A percentile compares a stretch with the other conserved stretches of the same genome.
phyloP scores from a whole-genome alignment of 2,329 filamentous ascomycete genomes.

The Lasiodiplodia gonubiensis region DNA sequence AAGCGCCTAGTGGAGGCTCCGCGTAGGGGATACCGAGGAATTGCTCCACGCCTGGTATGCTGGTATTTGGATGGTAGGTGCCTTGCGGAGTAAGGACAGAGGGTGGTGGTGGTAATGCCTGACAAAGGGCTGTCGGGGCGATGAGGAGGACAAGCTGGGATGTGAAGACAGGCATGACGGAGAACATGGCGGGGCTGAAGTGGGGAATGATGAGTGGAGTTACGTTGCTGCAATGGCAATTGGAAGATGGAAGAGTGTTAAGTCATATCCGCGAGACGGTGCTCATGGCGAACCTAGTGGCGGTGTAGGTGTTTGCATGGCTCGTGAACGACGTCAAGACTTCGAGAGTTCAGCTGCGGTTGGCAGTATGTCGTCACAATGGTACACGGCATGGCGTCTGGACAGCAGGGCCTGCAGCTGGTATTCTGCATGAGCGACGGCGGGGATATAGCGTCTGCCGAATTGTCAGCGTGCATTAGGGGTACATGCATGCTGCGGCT shows the following conservation, averaged over 20 bases:
- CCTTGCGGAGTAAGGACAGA: slow-evolving; percentile 5
- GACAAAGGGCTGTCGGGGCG: background rate
- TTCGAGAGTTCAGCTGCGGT: background rate
- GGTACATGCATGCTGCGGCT: background rate
- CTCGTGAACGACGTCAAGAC: background rate
- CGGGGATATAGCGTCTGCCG: background rate
- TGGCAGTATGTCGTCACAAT: background rate
- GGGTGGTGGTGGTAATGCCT: background rate
- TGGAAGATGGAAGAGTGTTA: background rate
- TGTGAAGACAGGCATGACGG: background rate
- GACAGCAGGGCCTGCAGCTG: background rate
- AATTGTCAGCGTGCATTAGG: background rate
- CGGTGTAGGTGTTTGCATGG: background rate
- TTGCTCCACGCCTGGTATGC: slow-evolving; percentile 9
- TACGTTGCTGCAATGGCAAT: background rate
- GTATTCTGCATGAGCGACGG: background rate
- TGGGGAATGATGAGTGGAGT: background rate
- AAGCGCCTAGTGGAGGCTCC: slow-evolving; percentile 18
- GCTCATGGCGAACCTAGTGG: background rate
- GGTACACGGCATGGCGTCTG: background rate
- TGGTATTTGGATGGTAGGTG: slow-evolving; percentile 17
- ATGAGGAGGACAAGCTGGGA: background rate
- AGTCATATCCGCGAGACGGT: background rate
- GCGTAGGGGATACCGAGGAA: slow-evolving; percentile 30
- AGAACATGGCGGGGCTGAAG: background rate